A percentile compares a stretch with the other conserved stretches of the same genome.
Evolutionary conservation across 352 stramenopile genomes (phyloP).

Genomic region (Globisporangium ultimum): DNA sequence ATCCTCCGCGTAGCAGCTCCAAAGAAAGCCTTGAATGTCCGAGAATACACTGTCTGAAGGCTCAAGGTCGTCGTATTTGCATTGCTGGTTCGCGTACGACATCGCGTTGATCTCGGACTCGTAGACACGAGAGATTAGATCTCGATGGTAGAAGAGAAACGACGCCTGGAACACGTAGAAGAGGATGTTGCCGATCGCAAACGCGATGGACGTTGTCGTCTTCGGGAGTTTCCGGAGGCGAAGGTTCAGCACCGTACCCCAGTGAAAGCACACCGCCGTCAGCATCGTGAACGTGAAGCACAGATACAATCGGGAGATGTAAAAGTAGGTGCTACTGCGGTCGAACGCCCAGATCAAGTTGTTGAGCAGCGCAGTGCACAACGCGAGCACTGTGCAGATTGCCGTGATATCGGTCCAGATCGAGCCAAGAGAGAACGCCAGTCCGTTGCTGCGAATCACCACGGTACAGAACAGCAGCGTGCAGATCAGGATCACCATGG

Average conservation of each 20-base stretch:
- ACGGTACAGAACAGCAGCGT: constrained; percentile 80
- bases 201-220: constrained; percentile 56
- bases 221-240: constrained; percentile 75
- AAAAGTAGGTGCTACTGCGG: constrained; percentile 74
- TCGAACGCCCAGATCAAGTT: constrained; percentile 80
- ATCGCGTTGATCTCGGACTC: constrained; percentile 57
- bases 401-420: constrained; percentile 87
- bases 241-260: constrained; percentile 79
- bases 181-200: constrained; percentile 63
- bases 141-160: constrained; percentile 64
- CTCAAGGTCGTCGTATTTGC: constrained; percentile 52
- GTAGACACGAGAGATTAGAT: constrained; percentile 75
- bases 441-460: constrained; percentile 78
- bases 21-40: constrained; percentile 83
- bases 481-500: constrained; percentile 80
- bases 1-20: constrained; percentile 72
- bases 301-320: constrained; percentile 71
- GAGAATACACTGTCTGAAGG: constrained; percentile 72
- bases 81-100: constrained; percentile 78
- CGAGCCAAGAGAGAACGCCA: constrained; percentile 79
- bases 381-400: constrained; percentile 75
- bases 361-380: constrained; percentile 76
- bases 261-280: constrained; percentile 85
- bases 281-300: constrained; percentile 90
- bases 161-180: constrained; percentile 81